These are phyloP conservation scores for Cynara cardunculus DNA, from an alignment of 129 eudicot genomes.

Conservation along the genomic window DNA sequence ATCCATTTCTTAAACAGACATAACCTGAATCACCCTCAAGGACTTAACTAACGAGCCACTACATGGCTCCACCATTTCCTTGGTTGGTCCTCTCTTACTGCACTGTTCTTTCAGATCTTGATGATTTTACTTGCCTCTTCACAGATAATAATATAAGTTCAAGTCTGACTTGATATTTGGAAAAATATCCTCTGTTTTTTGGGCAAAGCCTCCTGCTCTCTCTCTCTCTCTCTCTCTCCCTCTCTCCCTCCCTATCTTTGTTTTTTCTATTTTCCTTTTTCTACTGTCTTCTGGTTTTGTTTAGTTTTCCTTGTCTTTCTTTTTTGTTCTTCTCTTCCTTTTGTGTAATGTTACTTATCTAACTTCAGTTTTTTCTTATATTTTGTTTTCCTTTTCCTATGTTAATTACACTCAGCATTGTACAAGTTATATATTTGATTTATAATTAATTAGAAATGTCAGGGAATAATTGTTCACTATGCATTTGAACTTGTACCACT, in stretches of 20 bases:
- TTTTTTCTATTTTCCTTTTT: background rate
- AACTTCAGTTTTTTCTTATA: background rate
- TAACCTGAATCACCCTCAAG: background rate
- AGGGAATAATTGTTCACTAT: background rate
- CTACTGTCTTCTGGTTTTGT: background rate
- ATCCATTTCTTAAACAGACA: background rate
- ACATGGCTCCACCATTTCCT: background rate
- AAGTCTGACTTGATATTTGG: background rate
- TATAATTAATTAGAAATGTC: background rate
- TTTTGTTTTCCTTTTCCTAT: background rate
- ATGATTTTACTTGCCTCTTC: background rate
- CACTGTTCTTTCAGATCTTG: background rate
- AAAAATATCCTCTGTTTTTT: background rate
- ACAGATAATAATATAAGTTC: background rate
- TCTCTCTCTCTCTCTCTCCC: too few relatives aligned
- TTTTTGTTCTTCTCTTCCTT: background rate
- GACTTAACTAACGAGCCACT: background rate
- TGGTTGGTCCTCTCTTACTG: background rate
- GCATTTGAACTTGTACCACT: background rate
- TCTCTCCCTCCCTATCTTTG: background rate
- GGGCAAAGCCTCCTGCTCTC: too few relatives aligned
- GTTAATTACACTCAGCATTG: background rate
- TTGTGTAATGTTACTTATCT: background rate
- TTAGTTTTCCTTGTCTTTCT: background rate
- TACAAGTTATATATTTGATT: background rate